A percentile compares a stretch with the other conserved stretches of the same genome.
These are phyloP conservation scores for Ogataea corticis DNA, from an alignment of 805 yeast genomes.

Conservation along the genomic window DNA sequence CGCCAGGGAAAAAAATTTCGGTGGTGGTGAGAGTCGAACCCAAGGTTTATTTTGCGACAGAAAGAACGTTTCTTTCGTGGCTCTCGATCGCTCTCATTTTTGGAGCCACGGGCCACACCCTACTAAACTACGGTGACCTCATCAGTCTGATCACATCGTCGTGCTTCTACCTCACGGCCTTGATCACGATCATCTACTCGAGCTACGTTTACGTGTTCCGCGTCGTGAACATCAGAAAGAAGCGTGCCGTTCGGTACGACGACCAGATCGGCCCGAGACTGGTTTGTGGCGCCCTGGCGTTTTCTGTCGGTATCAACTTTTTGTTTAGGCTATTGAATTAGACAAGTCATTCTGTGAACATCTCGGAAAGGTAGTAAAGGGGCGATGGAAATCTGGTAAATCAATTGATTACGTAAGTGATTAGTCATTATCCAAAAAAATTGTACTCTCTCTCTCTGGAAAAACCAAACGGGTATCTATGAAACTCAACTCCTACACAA, in stretches of 20 bases:
- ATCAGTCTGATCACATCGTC: conserved; percentile 78
- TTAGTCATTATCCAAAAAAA: too few species aligned
- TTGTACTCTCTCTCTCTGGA: too few species aligned
- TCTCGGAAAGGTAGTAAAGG: too few species aligned
- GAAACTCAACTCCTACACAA: too few species aligned
- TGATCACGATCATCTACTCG: conserved; percentile 71
- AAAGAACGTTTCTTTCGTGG: conserved; percentile 94
- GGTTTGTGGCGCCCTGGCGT: conserved; percentile 72
- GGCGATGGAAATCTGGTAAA: too few species aligned
- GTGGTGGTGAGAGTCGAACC: conserved; percentile 98
- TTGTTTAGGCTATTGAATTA: conserved; percentile 47
- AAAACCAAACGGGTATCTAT: too few species aligned
- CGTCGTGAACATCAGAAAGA: conserved; percentile 76
- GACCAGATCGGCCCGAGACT: conserved; percentile 86
- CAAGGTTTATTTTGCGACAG: conserved; percentile 98
- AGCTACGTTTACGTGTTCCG: conserved; percentile 76
- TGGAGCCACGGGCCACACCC: conserved; percentile 85
- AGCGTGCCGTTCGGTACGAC: conserved; percentile 81
- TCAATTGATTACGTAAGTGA: too few species aligned
- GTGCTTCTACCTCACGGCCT: conserved; percentile 82
- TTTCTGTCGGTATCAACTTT: conserved; percentile 65
- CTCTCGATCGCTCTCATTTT: conserved; percentile 84
- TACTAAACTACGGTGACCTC: conserved; percentile 79
- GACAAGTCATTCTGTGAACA: too few species aligned
- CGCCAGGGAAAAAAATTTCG: conserved; percentile 84